phyloP scores from a whole-genome alignment of 345 rosid species.

The Excoecaria cochinchinensis region DNA sequence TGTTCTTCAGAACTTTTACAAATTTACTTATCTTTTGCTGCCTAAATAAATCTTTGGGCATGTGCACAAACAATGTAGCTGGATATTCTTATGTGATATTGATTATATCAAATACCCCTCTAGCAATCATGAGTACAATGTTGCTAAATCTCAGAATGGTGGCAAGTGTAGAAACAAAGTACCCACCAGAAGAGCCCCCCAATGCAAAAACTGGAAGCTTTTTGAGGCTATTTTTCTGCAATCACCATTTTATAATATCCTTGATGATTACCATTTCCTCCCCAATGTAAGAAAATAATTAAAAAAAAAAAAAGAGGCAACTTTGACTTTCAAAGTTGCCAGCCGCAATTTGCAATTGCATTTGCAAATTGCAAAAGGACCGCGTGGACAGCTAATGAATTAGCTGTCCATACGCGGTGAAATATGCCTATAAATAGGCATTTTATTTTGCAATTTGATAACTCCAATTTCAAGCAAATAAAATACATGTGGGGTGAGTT shows the following conservation, averaged over 20 bases:
- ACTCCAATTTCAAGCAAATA: too few species aligned
- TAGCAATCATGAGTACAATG: slow-evolving; percentile 79
- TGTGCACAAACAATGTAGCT: slow-evolving; percentile 82
- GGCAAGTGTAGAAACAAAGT: slow-evolving; percentile 80
- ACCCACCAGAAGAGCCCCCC: slow-evolving; percentile 96
- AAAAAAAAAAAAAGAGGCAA: too few species aligned
- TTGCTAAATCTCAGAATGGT: slow-evolving; percentile 57
- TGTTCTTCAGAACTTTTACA: slow-evolving; percentile 46
- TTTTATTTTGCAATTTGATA: too few species aligned
- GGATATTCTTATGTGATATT: slow-evolving; percentile 60
- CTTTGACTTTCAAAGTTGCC: too few species aligned
- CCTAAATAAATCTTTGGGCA: slow-evolving; percentile 76
- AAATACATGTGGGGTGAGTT: too few species aligned
- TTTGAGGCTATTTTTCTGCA: slow-evolving; percentile 46
- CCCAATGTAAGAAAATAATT: too few species aligned
- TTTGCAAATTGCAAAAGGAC: too few species aligned
- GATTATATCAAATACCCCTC: slow-evolving; percentile 65
- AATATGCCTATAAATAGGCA: too few species aligned
- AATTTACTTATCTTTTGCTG: slow-evolving; percentile 62
- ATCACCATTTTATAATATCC: slow-evolving; percentile 60
- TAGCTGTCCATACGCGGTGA: too few species aligned
- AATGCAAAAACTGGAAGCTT: slow-evolving; percentile 79
- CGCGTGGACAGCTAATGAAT: too few species aligned
- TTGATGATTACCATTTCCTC: slow-evolving; percentile 54
- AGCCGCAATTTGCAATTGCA: too few species aligned